Conservation (phyloP, 78 protist species). For the Trichosphaerium sp. region DNA sequence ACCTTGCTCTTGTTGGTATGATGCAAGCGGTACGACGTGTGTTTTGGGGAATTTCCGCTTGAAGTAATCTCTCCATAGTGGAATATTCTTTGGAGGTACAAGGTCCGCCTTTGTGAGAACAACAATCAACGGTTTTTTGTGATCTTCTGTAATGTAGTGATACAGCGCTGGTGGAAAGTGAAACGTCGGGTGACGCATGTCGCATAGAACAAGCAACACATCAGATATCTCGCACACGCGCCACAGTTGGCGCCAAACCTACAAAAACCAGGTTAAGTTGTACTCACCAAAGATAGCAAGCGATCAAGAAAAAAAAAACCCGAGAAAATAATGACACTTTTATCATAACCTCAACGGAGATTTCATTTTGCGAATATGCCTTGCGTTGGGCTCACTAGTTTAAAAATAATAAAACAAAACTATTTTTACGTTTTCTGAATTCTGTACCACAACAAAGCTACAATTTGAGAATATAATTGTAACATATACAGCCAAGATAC, state of each 20-base stretch:
- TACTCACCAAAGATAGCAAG: too few relatives aligned
- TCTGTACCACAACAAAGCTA: too few relatives aligned
- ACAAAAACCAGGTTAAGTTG: too few relatives aligned
- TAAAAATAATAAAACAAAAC: neutral
- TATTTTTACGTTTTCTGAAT: neutral
- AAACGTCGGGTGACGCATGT: constrained; percentile 70
- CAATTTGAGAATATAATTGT: too few relatives aligned
- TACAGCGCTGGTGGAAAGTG: constrained; percentile 65
- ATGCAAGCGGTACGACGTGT: too few relatives aligned
- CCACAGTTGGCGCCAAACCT: constrained; percentile 83
- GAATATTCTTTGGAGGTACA: too few relatives aligned
- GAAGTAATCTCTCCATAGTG: too few relatives aligned
- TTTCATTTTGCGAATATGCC: too few relatives aligned
- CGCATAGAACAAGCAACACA: constrained; percentile 56
- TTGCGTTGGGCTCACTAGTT: too few relatives aligned
- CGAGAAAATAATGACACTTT: neutral
- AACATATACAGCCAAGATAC: too few relatives aligned
- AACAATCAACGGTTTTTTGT: constrained; percentile 55
- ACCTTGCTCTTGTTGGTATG: too few relatives aligned
- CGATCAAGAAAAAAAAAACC: neutral
- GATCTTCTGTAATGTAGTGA: constrained; percentile 17
- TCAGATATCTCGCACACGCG: constrained; percentile 62
- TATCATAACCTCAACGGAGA: neutral
- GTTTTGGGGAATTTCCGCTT: too few relatives aligned
- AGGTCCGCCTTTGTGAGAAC: constrained; percentile 66